Conservation (phyloP, 768 basidiomycete genomes). For the Lactifluus subvellereus region DNA sequence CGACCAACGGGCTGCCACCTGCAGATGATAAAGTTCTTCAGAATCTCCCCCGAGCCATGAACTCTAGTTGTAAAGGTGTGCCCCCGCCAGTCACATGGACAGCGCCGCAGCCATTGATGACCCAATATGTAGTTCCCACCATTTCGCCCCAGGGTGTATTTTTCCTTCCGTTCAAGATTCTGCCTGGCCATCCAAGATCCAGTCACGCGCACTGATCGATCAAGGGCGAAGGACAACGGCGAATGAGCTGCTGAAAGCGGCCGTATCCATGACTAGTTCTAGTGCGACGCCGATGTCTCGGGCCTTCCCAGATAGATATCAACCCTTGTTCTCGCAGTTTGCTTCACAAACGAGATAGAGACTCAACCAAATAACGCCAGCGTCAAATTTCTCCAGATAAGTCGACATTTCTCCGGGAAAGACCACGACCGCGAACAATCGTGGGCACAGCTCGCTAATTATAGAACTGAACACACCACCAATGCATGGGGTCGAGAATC, state of each 20-base stretch:
- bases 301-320: neutral
- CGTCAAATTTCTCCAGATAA: neutral
- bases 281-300: neutral
- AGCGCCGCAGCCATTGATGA: neutral
- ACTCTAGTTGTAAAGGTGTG: conserved; percentile 1
- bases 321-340: neutral
- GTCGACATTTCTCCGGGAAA: neutral
- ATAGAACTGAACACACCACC: neutral
- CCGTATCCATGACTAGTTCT: neutral
- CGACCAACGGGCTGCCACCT: neutral
- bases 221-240: too few species aligned
- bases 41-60: neutral
- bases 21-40: neutral
- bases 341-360: neutral
- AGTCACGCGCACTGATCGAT: conserved; percentile 6
- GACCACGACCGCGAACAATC: neutral
- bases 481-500: neutral
- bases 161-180: neutral
- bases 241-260: neutral
- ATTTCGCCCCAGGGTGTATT: neutral
- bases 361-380: neutral
- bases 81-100: conserved; percentile 10
- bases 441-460: neutral
- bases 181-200: neutral
- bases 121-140: neutral